Percentiles rank a stretch among this genome's conserved stretches.
phyloP scores from a whole-genome alignment of 192 early-diverging fungal genomes.

The Neocallimastix lanati region DNA sequence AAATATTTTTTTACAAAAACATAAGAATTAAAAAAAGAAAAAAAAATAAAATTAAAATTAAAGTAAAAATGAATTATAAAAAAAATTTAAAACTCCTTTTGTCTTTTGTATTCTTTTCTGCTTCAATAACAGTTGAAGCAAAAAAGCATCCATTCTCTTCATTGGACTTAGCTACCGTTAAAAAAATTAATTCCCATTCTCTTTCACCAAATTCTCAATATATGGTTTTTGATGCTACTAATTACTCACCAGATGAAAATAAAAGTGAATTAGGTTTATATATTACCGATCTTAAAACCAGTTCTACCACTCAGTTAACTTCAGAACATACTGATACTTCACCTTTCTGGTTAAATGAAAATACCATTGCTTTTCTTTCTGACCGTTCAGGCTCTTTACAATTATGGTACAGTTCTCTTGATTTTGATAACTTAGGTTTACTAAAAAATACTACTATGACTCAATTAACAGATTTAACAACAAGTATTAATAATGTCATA shows the following conservation, averaged over 20 bases:
- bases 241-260: not conserved
- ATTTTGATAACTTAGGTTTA: not conserved
- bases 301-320: not conserved
- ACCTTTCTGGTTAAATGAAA: not conserved
- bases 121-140: not conserved
- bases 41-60: too few relatives aligned
- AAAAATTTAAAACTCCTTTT: not conserved
- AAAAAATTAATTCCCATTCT: not conserved
- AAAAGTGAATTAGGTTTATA: not conserved
- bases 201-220: not conserved
- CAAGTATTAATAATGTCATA: not conserved
- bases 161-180: not conserved
- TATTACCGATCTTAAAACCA: not conserved
- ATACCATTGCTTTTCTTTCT: not conserved
- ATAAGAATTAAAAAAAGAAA: too few relatives aligned
- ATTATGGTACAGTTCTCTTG: not conserved
- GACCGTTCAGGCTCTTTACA: not conserved
- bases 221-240: not conserved
- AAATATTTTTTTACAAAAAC: too few relatives aligned
- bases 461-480: not conserved
- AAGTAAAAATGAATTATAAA: not conserved
- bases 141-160: not conserved
- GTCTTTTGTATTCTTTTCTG: not conserved
- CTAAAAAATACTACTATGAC: not conserved
- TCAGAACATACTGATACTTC: not conserved